Conservation (phyloP, 768 basidiomycete species). For the Tricholoma hemisulphureum region DNA sequence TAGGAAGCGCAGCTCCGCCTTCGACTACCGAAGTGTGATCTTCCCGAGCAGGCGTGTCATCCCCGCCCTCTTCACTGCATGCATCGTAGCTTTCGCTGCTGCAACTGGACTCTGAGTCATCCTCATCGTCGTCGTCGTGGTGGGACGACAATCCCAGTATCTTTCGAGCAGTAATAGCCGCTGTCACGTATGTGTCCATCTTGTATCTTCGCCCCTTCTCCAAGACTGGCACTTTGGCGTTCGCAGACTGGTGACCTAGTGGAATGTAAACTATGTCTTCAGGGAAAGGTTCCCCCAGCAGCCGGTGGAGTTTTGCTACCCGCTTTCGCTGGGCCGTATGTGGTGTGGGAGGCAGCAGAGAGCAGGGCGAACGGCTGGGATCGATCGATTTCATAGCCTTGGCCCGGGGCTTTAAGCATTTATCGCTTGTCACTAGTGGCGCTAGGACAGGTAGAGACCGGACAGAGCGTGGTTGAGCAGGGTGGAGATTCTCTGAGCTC, state of each 20-base stretch:
- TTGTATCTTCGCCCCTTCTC: neutral
- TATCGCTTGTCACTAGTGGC: neutral
- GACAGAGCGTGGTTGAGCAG: neutral
- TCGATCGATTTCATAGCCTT: neutral
- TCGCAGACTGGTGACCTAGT: neutral
- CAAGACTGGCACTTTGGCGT: neutral
- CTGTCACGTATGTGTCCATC: conserved; percentile 4
- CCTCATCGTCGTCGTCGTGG: conserved; percentile 13
- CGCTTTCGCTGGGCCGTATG: conserved; percentile 27
- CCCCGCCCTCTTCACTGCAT: conserved; percentile 8
- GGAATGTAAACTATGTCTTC: conserved; percentile 10
- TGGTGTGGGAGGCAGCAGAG: conserved; percentile 24
- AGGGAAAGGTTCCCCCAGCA: conserved; percentile 31
- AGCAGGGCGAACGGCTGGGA: conserved; percentile 12
- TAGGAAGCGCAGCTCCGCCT: conserved; percentile 12
- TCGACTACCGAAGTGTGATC: conserved; percentile 13
- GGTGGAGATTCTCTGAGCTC: neutral
- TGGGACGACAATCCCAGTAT: conserved; percentile 11
- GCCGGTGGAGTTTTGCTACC: conserved; percentile 31
- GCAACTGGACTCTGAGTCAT: neutral
- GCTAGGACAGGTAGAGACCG: neutral
- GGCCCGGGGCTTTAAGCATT: neutral
- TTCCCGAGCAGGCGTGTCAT: conserved; percentile 11
- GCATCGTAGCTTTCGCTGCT: neutral
- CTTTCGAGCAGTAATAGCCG: conserved; percentile 11